phyloP scores from a whole-genome alignment of 805 yeast species.

The Suhomyces pyralidae region DNA sequence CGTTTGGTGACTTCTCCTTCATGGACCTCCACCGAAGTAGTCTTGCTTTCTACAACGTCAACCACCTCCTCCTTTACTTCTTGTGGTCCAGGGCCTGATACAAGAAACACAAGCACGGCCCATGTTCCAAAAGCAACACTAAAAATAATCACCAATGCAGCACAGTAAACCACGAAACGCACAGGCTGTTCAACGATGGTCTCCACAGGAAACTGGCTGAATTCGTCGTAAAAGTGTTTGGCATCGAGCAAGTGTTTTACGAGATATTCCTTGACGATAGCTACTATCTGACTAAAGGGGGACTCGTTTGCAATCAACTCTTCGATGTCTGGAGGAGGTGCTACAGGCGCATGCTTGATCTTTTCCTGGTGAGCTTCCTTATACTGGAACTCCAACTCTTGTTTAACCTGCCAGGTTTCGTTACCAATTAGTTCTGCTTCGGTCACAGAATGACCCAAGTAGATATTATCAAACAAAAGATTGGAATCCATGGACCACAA shows the following conservation, averaged over 20 bases:
- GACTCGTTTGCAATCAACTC: constrained; percentile 23
- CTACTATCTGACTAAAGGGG: constrained; percentile 11
- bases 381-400: constrained; percentile 46
- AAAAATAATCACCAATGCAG: constrained; percentile 37
- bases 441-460: constrained; percentile 75
- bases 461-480: constrained; percentile 77
- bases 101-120: constrained; percentile 32
- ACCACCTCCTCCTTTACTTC: not conserved
- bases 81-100: not conserved
- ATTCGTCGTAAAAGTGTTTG: constrained; percentile 33
- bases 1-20: not conserved
- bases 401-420: constrained; percentile 59
- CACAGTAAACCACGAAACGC: constrained; percentile 48
- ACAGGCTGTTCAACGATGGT: constrained; percentile 47
- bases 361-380: constrained; percentile 42
- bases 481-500: constrained; percentile 82
- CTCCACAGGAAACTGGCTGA: constrained; percentile 43
- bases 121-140: constrained; percentile 43
- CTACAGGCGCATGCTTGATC: constrained; percentile 38
- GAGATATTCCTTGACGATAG: constrained; percentile 18
- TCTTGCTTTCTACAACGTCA: not conserved
- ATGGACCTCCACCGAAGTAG: not conserved
- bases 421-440: constrained; percentile 88
- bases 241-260: constrained; percentile 22
- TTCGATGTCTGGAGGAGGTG: constrained; percentile 44